Percentiles rank a stretch among this genome's conserved stretches.
Conservation (phyloP, 495 filamentous ascomycete genomes). For the Hypoxylon lienhwacheense region DNA sequence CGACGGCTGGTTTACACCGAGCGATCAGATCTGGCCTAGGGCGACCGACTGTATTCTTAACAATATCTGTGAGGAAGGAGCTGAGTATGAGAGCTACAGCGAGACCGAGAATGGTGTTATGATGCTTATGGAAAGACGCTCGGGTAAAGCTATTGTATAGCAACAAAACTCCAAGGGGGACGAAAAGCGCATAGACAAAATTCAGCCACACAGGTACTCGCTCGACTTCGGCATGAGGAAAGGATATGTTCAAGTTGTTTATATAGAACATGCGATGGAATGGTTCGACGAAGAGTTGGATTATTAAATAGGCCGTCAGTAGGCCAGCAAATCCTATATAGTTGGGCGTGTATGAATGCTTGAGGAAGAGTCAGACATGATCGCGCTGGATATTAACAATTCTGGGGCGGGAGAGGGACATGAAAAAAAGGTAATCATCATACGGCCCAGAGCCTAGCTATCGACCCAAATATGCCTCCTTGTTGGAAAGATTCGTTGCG, state of each 20-base stretch:
- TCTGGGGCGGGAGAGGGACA: background rate
- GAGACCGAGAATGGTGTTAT: constrained; percentile 82
- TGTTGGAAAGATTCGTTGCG: constrained; percentile 27
- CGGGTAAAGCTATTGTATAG: constrained; percentile 63
- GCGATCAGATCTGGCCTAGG: constrained; percentile 88
- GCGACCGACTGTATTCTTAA: constrained; percentile 90
- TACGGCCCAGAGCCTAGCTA: constrained; percentile 57
- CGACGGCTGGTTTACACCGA: constrained; percentile 73
- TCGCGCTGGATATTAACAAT: background rate
- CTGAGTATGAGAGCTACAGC: constrained; percentile 75
- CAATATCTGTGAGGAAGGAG: constrained; percentile 80
- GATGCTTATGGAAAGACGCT: constrained; percentile 73
- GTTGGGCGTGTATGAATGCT: constrained; percentile 84
- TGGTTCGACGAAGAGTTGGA: constrained; percentile 72
- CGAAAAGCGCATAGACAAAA: constrained; percentile 71
- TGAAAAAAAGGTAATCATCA: constrained; percentile 4
- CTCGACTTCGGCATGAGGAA: constrained; percentile 82
- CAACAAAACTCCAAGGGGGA: constrained; percentile 68
- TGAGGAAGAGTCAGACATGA: constrained; percentile 11
- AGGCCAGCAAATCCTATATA: constrained; percentile 78
- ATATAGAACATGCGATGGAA: constrained; percentile 88
- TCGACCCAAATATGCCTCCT: constrained; percentile 41
- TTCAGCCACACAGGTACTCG: constrained; percentile 78
- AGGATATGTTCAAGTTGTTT: constrained; percentile 79
- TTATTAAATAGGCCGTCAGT: constrained; percentile 63